Evolutionary conservation across 2,329 filamentous ascomycete species (phyloP).

Genomic region (Fusarium sp.): DNA sequence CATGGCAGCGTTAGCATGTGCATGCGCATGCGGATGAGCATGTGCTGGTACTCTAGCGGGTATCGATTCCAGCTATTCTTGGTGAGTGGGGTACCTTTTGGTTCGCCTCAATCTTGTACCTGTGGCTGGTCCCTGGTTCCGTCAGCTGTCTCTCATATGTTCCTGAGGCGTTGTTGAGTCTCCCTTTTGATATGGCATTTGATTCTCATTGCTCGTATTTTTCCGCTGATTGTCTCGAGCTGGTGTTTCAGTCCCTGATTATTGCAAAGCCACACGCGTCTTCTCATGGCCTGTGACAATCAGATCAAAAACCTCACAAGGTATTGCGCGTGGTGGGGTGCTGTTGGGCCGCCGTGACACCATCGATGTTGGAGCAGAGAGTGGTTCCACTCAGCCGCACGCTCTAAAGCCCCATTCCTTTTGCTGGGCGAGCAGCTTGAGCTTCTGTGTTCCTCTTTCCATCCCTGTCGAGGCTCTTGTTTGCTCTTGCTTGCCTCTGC

Average conservation of each 20-base stretch:
- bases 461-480: not conserved
- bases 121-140: slow-evolving; percentile 19
- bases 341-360: slow-evolving; percentile 38
- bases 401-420: slow-evolving; percentile 26
- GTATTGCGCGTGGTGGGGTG: slow-evolving; percentile 31
- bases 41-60: slow-evolving; percentile 35
- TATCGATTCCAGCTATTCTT: slow-evolving; percentile 33
- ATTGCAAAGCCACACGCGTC: not conserved
- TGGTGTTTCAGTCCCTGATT: not conserved
- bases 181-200: slow-evolving; percentile 15
- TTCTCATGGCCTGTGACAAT: not conserved
- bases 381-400: slow-evolving; percentile 41
- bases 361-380: slow-evolving; percentile 26
- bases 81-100: slow-evolving; percentile 32
- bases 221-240: not conserved
- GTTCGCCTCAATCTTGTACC: slow-evolving; percentile 9
- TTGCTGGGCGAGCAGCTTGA: slow-evolving; percentile 2
- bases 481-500: not conserved
- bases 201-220: not conserved
- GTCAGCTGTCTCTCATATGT: slow-evolving; percentile 8
- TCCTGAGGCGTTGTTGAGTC: not conserved
- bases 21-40: slow-evolving; percentile 34
- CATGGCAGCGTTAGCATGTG: slow-evolving; percentile 12
- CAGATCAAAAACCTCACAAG: not conserved
- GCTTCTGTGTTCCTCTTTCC: slow-evolving; percentile 4